Base-by-base conservation (phyloP, 2,329 filamentous ascomycete genomes). In the Cytospora mali region DNA sequence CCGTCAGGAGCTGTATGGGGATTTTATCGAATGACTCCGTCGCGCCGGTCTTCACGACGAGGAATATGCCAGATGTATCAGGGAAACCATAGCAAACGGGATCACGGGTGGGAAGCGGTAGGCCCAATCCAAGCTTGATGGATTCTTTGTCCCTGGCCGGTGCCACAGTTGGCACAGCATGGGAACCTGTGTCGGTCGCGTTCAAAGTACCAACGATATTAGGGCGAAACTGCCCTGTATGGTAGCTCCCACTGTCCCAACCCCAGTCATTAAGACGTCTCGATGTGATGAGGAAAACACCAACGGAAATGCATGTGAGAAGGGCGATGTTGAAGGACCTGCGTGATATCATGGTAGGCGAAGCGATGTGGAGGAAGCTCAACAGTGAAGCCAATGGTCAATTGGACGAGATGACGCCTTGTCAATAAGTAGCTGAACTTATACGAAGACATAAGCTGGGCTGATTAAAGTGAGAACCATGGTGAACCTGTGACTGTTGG, bases 41-140 rank as follows among this genome's bases (percentile, higher is more conserved):
- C 3, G 83, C 82, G 52, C 84, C 84, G 1, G 84, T 86, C 73
- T 87, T 87, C 75, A 87, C 80, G 61, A 86, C 77, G 29, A 86
- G 72, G 33, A 81, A 72, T 35, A 83, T 75, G 66, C 78, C 77
- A 51, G 77, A 77, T 13, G 76, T 78, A 61, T 81, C 75, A 13
- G 80, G 77, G 54, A 81, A 78, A 53, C 68, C 65, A 25, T 70
- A 68, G 67, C 75, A 74, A 3, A 55, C 23, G 5, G 59, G 66
- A 31, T 67, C 64, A 11, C 55, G 63, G 10, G 10, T 42, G 27
- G 39, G 51, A 11, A 27, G 49, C 3, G 29, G 25, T 6, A 35
- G 42, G 21, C 28, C 48, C 31, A 42, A 23, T 52, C 28, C 31
- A n/a, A 25, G 42, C 18, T 6, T 28, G 16, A 27, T 23, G n/a